A percentile compares a stretch with the other conserved stretches of the same genome.
Evolutionary conservation across 768 basidiomycete genomes (phyloP).

Genomic region (Hemileccinum impolitum): DNA sequence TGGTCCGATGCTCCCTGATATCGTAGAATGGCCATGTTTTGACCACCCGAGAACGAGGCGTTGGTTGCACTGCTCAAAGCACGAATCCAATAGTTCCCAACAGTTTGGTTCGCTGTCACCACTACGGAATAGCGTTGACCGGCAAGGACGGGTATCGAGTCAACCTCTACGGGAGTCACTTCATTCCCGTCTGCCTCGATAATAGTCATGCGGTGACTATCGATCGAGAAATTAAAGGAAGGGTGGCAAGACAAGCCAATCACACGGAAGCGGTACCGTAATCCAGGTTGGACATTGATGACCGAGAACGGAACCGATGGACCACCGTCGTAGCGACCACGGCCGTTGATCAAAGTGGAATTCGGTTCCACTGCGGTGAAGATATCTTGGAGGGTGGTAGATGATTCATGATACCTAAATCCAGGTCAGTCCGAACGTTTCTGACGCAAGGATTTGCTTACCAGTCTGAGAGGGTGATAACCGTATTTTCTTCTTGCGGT

Average conservation of each 20-base stretch:
- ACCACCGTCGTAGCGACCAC: constrained; percentile 42
- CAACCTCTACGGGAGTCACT: constrained; percentile 37
- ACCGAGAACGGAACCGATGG: constrained; percentile 38
- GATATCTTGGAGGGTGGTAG: constrained; percentile 12
- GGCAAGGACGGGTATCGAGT: constrained; percentile 29
- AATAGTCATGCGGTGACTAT: constrained; percentile 42
- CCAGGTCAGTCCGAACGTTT: constrained; percentile 3
- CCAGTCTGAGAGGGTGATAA: background rate
- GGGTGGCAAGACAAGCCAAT: constrained; percentile 46
- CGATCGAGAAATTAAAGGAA: constrained; percentile 38
- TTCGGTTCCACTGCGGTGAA: constrained; percentile 20
- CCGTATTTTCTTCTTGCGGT: background rate
- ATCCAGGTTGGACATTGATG: constrained; percentile 37
- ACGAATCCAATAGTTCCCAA: constrained; percentile 54
- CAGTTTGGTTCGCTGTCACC: constrained; percentile 39
- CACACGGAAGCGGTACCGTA: constrained; percentile 50
- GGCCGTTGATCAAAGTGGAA: constrained; percentile 49
- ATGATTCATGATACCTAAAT: constrained; percentile 34
- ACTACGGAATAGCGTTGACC: constrained; percentile 42
- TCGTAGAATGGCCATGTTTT: constrained; percentile 48
- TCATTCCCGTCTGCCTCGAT: constrained; percentile 49
- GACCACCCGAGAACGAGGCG: constrained; percentile 31
- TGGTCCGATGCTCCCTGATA: constrained; percentile 38
- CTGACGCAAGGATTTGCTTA: background rate
- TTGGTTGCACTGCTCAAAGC: constrained; percentile 33